Evolutionary conservation across 495 filamentous ascomycete species (phyloP).

Genomic region (Hypoxylon fuscum): DNA sequence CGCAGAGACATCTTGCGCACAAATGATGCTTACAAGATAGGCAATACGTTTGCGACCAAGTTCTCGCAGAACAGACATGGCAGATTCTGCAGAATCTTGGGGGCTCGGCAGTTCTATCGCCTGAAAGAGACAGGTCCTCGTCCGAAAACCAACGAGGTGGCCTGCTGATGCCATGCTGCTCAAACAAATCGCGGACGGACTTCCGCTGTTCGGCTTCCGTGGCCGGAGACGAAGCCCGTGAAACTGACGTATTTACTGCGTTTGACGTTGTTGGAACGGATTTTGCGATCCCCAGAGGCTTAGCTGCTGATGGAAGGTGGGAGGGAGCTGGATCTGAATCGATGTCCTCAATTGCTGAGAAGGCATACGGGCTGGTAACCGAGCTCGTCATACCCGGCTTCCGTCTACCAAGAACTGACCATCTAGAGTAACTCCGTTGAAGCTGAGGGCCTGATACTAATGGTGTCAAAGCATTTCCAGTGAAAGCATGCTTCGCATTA

Average conservation of each 20-base stretch:
- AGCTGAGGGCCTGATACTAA: slow-evolving; percentile 5
- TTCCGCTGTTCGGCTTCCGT: slow-evolving; percentile 30
- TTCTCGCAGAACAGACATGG: slow-evolving; percentile 50
- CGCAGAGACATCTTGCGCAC: slow-evolving; percentile 44
- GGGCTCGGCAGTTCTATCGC: slow-evolving; percentile 42
- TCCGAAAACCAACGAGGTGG: slow-evolving; percentile 55
- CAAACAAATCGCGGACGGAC: slow-evolving; percentile 47
- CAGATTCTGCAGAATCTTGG: slow-evolving; percentile 44
- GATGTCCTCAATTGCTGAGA: slow-evolving; percentile 1
- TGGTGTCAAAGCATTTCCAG: not conserved
- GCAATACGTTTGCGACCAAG: slow-evolving; percentile 46
- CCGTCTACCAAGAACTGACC: not conserved
- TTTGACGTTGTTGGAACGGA: slow-evolving; percentile 10
- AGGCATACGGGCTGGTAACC: slow-evolving; percentile 7
- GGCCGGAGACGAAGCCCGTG: slow-evolving; percentile 12
- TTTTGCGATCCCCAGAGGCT: not conserved
- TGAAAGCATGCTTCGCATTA: slow-evolving; percentile 8
- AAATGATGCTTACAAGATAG: slow-evolving; percentile 50
- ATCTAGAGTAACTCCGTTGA: slow-evolving; percentile 19
- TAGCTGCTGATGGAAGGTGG: not conserved
- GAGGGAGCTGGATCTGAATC: not conserved
- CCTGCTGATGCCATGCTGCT: slow-evolving; percentile 45
- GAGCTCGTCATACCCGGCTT: slow-evolving; percentile 4
- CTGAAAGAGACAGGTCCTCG: slow-evolving; percentile 43
- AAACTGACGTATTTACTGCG: slow-evolving; percentile 3